Evolutionary conservation across 2,329 filamentous ascomycete genomes (phyloP), one percentile per base, ranked within the genome.

Genomic region (Apiospora malaysiana): DNA sequence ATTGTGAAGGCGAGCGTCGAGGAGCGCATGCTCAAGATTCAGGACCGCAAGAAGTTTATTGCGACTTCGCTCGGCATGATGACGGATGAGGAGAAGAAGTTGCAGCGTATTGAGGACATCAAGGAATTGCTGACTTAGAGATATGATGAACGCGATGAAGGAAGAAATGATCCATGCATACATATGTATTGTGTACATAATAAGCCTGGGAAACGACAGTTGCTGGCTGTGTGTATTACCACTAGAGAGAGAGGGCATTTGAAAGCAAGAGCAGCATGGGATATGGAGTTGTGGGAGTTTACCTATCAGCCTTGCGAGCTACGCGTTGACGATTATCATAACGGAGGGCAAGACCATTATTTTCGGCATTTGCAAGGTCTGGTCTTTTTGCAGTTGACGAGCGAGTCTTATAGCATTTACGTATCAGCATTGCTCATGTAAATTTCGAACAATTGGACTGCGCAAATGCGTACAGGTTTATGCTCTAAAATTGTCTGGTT

Each of bases 41-140:
- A 99, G 81, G 95, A 98, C 75, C 86, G 95, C 78, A 99, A 99
- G 86, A 98, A 95, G 85, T 97, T 97, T 76, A 93, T 97, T 83
- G 96, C 96, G n/a, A 95, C 93, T 21, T 96, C 93, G 0, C 83
- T 99, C 45, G 96, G 96, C 1, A 95, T 99, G 90, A 97, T 97
- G 90, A 92, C 87, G 70, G 94, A 98, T 73, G 95, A 98, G 74
- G 95, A 98, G 81, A 97, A 96, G 87, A 94, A 91, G 79, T 85
- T 94, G 72, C 93, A 96, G 80, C 87, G 94, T 49, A 95, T 98
- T 73, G 95, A 98, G 80, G 96, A 99, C 82, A 94, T 98, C 75
- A 95, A 92, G 82, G 93, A 98, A 81, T 84, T 99, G 75, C 87
- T 99, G 66, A 94, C 92, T 77, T 89, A 81, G 71, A 81, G 71